phyloP scores from a whole-genome alignment of 306 rosid species.

The Purshia tridentata region DNA sequence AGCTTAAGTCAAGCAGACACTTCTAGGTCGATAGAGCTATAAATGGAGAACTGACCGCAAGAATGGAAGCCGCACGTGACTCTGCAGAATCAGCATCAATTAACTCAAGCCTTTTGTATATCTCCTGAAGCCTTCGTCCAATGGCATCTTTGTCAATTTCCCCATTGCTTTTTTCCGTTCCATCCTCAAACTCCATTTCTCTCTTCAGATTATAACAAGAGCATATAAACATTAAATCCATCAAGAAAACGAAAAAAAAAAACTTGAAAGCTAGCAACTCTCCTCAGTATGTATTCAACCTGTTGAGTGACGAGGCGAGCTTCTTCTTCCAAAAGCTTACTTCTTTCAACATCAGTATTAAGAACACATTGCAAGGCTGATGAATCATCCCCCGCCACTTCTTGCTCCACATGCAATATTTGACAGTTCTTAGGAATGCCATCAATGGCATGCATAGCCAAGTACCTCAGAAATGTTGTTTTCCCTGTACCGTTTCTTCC shows the following conservation, averaged over 20 bases:
- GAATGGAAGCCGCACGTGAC: conserved; percentile 94
- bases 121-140: conserved; percentile 74
- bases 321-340: conserved; percentile 82
- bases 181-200: conserved; percentile 61
- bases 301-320: conserved; percentile 62
- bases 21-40: conserved; percentile 19
- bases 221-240: conserved; percentile 12
- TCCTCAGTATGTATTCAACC: conserved; percentile 38
- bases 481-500: conserved; percentile 98
- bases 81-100: conserved; percentile 95
- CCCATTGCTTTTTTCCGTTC: conserved; percentile 40
- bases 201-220: conserved; percentile 47
- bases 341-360: conserved; percentile 85
- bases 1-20: conserved; percentile 9
- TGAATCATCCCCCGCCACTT: conserved; percentile 81
- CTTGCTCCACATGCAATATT: conserved; percentile 97
- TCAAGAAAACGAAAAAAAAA: not conserved
- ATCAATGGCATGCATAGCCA: conserved; percentile 98
- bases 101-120: conserved; percentile 89
- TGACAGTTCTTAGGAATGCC: conserved; percentile 92
- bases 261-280: not conserved
- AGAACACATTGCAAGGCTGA: conserved; percentile 94
- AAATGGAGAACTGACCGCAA: conserved; percentile 70
- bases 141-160: conserved; percentile 49
- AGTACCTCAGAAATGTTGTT: conserved; percentile 92